These are phyloP conservation scores for Ceratocystis harringtonii DNA, from an alignment of 2,329 filamentous ascomycete species.

Conservation along the genomic window DNA sequence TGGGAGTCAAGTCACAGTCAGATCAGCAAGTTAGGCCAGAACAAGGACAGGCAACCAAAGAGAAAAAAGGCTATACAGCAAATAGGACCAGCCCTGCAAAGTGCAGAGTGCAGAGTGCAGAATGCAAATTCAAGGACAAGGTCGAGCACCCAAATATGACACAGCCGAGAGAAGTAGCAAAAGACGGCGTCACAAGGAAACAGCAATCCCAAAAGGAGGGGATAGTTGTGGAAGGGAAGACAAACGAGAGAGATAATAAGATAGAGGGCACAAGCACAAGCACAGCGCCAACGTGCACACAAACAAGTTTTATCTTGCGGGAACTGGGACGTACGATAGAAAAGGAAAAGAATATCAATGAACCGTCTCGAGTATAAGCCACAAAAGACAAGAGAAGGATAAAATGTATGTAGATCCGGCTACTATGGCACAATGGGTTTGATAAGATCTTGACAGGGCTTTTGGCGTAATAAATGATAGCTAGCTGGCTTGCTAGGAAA, in stretches of 20 bases:
- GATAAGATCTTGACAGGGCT: conserved; percentile 3
- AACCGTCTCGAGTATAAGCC: neutral
- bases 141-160: neutral
- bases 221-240: neutral
- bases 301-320: neutral
- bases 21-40: neutral
- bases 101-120: neutral
- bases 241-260: neutral
- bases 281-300: neutral
- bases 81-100: neutral
- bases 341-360: neutral
- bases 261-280: neutral
- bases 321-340: neutral
- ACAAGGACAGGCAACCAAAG: neutral
- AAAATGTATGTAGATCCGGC: conserved; percentile 5
- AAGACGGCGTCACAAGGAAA: neutral
- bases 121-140: neutral
- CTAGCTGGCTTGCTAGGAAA: neutral
- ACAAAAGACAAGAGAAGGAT: neutral
- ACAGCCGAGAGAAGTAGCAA: neutral
- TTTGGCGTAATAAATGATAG: conserved; percentile 4
- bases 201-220: neutral
- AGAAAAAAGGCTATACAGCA: neutral
- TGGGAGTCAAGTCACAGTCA: neutral
- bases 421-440: conserved; percentile 5